A percentile compares a stretch with the other conserved stretches of the same genome.
Conservation (phyloP, 208 protist genomes). For the Herpetomonas samuelpessoai region DNA sequence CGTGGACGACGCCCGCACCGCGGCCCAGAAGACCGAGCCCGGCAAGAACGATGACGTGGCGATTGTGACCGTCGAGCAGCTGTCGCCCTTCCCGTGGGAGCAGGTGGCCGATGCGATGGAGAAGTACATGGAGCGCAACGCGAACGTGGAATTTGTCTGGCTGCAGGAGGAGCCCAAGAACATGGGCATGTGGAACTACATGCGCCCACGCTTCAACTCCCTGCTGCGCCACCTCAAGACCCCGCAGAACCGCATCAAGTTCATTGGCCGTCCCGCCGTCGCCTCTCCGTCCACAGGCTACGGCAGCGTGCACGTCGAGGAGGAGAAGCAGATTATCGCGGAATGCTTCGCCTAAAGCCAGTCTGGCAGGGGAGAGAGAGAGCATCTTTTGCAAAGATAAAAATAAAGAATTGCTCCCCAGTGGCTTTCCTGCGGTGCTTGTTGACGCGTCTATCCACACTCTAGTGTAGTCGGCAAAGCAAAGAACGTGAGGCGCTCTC, state of each 20-base stretch:
- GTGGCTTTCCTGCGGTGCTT: no score
- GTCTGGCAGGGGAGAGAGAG: neutral
- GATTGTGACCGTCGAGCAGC: slow-evolving; percentile 94
- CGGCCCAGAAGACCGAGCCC: slow-evolving; percentile 38
- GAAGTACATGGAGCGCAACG: slow-evolving; percentile 83
- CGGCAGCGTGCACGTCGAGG: slow-evolving; percentile 81
- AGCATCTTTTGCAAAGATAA: no score
- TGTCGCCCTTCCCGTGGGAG: slow-evolving; percentile 98
- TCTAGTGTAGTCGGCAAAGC: no score
- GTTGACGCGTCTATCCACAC: no score
- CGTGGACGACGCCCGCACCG: slow-evolving; percentile 74
- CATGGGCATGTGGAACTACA: slow-evolving; percentile 94
- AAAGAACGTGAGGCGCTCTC: no score
- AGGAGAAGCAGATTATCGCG: slow-evolving; percentile 74
- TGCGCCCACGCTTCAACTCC: slow-evolving; percentile 78
- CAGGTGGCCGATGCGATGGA: slow-evolving; percentile 85
- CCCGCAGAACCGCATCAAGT: slow-evolving; percentile 44
- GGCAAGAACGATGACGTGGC: slow-evolving; percentile 84
- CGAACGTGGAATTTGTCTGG: slow-evolving; percentile 93
- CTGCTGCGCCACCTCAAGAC: slow-evolving; percentile 62
- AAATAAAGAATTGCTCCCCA: no score
- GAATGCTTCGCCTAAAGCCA: slow-evolving; percentile 52
- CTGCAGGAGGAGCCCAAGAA: slow-evolving; percentile 98
- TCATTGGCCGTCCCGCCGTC: slow-evolving; percentile 64
- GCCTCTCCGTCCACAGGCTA: slow-evolving; percentile 92